Evolutionary conservation across 2,329 filamentous ascomycete genomes (phyloP).

Genomic region (Penicillium olsonii): DNA sequence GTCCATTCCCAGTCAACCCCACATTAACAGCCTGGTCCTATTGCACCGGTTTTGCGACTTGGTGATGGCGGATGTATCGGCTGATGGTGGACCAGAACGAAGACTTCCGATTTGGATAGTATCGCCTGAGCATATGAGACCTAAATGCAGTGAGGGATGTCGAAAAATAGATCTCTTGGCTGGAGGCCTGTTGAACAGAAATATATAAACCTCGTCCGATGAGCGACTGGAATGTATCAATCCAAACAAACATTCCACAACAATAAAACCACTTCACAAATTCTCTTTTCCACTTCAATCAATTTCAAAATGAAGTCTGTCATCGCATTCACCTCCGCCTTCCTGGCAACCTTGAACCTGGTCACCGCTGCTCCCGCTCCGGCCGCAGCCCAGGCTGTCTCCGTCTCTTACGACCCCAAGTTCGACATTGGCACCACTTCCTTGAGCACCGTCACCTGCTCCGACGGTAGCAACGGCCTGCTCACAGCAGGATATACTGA

Average conservation of each 20-base stretch:
- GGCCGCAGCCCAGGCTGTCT: constrained; percentile 26
- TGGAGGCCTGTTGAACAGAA: constrained; percentile 1
- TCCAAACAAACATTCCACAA: neutral
- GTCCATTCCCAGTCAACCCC: constrained; percentile 1
- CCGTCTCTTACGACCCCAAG: constrained; percentile 70
- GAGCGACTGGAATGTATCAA: neutral
- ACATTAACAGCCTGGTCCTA: constrained; percentile 7
- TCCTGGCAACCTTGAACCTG: constrained; percentile 26
- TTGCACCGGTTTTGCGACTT: constrained; percentile 2
- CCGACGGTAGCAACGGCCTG: constrained; percentile 39
- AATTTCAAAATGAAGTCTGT: constrained; percentile 28
- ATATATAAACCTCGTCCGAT: constrained; percentile 14
- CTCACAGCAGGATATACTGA: constrained; percentile 36
- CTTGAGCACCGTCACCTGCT: constrained; percentile 54
- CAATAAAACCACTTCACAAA: neutral
- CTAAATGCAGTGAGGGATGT: constrained; percentile 7
- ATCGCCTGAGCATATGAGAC: constrained; percentile 19
- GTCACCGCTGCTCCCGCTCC: constrained; percentile 26
- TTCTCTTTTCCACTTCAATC: neutral
- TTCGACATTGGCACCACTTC: constrained; percentile 65
- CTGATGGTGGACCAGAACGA: neutral
- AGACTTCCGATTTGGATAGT: neutral
- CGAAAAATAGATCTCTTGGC: constrained; percentile 12
- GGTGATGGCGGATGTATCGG: neutral
- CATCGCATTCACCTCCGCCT: constrained; percentile 18